phyloP scores from a whole-genome alignment of 495 filamentous ascomycete species.

The Hypoxylon trugodes region DNA sequence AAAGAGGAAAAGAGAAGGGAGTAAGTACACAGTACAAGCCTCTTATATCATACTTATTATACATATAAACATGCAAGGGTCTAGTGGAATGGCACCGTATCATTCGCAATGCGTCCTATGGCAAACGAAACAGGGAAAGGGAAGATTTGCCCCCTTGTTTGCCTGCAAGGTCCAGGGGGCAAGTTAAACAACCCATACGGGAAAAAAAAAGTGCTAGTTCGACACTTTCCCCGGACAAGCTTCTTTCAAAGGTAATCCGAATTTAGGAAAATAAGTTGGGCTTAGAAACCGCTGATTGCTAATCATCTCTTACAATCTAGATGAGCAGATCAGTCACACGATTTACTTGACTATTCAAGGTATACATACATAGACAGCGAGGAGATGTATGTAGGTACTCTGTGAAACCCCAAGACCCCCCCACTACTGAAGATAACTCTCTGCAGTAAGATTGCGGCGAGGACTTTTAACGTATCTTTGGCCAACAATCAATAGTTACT shows the following conservation, averaged over 20 bases:
- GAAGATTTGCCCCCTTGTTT: conserved; percentile 39
- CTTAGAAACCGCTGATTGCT: conserved; percentile 8
- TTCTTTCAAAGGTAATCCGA: conserved; percentile 9
- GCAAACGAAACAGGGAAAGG: conserved; percentile 37
- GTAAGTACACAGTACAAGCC: conserved; percentile 15
- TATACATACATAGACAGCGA: no score
- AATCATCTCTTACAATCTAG: conserved; percentile 4
- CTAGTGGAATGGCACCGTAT: conserved; percentile 33
- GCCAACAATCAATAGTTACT: conserved; percentile 5
- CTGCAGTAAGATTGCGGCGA: conserved; percentile 33
- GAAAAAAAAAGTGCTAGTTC: conserved; percentile 25
- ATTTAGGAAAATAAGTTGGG: background rate
- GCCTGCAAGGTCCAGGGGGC: conserved; percentile 40
- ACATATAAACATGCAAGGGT: conserved; percentile 37
- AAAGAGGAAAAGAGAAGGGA: background rate
- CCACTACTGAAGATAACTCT: no score
- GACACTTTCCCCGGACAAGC: conserved; percentile 7
- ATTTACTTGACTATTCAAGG: background rate
- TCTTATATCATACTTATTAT: no score
- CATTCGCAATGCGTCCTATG: conserved; percentile 35
- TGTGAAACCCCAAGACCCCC: no score
- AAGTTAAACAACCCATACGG: conserved; percentile 16
- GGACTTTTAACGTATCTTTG: conserved; percentile 12
- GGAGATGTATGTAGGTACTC: no score
- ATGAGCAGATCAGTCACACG: conserved; percentile 6